Evolutionary conservation across 768 basidiomycete genomes (phyloP), one percentile per base, ranked within the genome.

Genomic region (Cubamyces lactineus): DNA sequence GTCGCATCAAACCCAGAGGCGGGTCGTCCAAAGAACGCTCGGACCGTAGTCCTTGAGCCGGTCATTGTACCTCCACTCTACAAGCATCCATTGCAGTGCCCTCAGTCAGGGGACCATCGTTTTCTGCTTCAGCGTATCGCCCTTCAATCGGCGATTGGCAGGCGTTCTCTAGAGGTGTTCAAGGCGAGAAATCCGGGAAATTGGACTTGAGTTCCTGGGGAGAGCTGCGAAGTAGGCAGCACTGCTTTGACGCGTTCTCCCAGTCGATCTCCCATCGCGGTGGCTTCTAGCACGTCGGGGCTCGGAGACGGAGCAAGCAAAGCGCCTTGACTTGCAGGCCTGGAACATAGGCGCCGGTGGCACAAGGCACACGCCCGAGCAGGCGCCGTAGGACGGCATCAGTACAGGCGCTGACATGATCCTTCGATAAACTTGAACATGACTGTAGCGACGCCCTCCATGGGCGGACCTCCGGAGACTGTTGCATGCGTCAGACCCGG

Each of bases 101-200:
- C 9, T 24, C 19, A 45, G 54, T 56, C 54, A 56, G 54, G 34
- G 9, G 34, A 11, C 34, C 34, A 34, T 34, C 34, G 34, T 11
- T 34, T 11, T 34, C 5, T 34, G 34, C 26, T 2, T 30, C 17
- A 16, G 45, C 17, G 39, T 17, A 16, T 28, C 41, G 9, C 9
- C 42, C 41, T 55, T 8, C 53, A 26, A 19, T 39, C 52, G 52
- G 54, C 30, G 54, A 56, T 46, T 56, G 43, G 19, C n/a, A 26
- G 54, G 54, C 12, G 34, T 34, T 34, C 34, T 28, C 34, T 28
- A 28, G 34, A 11, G 34, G 41, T 28, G 30, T 16, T 7, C 24
- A 55, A 30, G 53, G 28, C 53, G 5, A 34, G 53, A 45, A 19
- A 55, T 42, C 34, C 16, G 17, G 19, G 53, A n/a, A 55, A 34